phyloP scores from a whole-genome alignment of 495 filamentous ascomycete species.

The Aspergillus ellipticus region DNA sequence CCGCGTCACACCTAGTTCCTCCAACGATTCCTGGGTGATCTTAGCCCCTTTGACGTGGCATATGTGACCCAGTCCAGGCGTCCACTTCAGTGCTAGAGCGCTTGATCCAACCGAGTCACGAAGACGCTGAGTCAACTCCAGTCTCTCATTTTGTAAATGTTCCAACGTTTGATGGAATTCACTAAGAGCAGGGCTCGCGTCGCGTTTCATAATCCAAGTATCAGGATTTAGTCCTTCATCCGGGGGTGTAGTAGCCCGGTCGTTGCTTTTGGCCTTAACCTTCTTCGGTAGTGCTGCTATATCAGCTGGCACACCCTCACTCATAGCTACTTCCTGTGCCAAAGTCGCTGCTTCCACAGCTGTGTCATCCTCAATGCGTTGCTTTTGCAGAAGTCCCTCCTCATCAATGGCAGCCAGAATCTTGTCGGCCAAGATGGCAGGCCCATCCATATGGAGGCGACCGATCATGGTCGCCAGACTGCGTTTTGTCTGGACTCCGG shows the following conservation, averaged over 20 bases:
- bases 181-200: constrained; percentile 63
- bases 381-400: constrained; percentile 77
- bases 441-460: constrained; percentile 66
- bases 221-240: constrained; percentile 43
- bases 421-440: constrained; percentile 59
- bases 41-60: constrained; percentile 82
- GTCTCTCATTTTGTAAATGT: constrained; percentile 54
- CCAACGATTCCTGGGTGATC: constrained; percentile 50
- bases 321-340: constrained; percentile 61
- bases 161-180: constrained; percentile 64
- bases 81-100: constrained; percentile 75
- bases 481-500: constrained; percentile 1
- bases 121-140: constrained; percentile 55
- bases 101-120: constrained; percentile 52
- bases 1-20: constrained; percentile 47
- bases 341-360: constrained; percentile 63
- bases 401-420: constrained; percentile 86
- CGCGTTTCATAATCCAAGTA: constrained; percentile 79
- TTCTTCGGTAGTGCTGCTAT: constrained; percentile 42
- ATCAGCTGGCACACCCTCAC: constrained; percentile 52
- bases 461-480: constrained; percentile 52
- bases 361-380: constrained; percentile 68
- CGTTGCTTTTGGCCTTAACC: constrained; percentile 32
- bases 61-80: constrained; percentile 77
- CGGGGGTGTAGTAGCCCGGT: constrained; percentile 25